These are phyloP conservation scores for Cornus kousa DNA, from an alignment of 148 eudicot genomes.

Conservation along the genomic window DNA sequence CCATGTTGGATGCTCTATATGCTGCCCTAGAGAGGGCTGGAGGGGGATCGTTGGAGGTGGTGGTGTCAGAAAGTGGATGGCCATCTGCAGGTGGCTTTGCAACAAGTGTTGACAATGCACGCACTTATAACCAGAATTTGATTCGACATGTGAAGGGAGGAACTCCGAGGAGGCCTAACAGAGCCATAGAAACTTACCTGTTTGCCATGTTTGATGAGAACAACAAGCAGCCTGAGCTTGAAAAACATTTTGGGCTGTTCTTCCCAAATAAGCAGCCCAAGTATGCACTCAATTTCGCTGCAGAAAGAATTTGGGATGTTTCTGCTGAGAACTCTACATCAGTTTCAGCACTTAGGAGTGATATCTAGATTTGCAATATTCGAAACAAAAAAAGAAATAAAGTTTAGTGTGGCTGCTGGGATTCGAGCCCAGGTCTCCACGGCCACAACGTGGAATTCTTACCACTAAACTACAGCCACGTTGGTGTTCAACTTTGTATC, in stretches of 20 bases:
- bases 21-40: not conserved
- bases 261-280: not conserved
- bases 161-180: not conserved
- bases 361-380: not conserved
- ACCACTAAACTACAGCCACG: conserved; percentile 14
- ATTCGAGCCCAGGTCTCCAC: conserved; percentile 3
- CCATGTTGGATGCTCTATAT: not conserved
- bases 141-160: not conserved
- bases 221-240: not conserved
- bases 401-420: not conserved
- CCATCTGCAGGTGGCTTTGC: not conserved
- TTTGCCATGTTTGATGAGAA: conserved; percentile 3
- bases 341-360: not conserved
- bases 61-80: not conserved
- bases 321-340: not conserved
- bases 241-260: not conserved
- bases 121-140: not conserved
- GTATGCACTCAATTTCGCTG: not conserved
- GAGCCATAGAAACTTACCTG: not conserved
- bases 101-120: not conserved
- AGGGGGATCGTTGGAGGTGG: not conserved
- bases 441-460: conserved; percentile 18
- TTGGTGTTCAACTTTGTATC: too few species aligned
- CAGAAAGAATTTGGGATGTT: not conserved
- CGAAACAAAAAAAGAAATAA: too few species aligned